These are phyloP conservation scores for Brassica rapa DNA, from an alignment of 345 rosid species.

Conservation along the genomic window DNA sequence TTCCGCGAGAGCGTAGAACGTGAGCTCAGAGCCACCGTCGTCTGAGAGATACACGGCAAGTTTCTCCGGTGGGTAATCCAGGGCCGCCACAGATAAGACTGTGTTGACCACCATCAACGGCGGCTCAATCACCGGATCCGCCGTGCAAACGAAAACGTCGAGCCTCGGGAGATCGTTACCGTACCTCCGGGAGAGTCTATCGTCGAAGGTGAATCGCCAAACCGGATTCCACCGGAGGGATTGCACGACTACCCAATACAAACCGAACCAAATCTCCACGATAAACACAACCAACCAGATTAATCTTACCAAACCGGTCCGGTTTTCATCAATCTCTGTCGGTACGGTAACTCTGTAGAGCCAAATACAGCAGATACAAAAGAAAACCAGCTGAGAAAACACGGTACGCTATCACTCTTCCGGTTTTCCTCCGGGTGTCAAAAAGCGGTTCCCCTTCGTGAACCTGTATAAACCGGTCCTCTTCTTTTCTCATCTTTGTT, in stretches of 20 bases:
- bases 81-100: conserved; percentile 59
- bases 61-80: conserved; percentile 62
- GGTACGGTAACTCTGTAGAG: conserved; percentile 40
- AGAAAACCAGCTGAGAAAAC: conserved; percentile 39
- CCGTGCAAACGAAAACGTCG: conserved; percentile 77
- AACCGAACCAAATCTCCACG: conserved; percentile 51
- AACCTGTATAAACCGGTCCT: conserved; percentile 17
- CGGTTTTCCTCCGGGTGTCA: conserved; percentile 26
- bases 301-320: conserved; percentile 29
- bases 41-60: conserved; percentile 67
- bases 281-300: conserved; percentile 49
- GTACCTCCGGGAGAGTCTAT: conserved; percentile 48
- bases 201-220: conserved; percentile 39
- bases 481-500: neutral
- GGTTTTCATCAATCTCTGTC: conserved; percentile 15
- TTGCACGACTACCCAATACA: conserved; percentile 55
- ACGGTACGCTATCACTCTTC: conserved; percentile 34
- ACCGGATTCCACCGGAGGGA: conserved; percentile 51
- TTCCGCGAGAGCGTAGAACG: conserved; percentile 62
- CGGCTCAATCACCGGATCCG: conserved; percentile 67
- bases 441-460: conserved; percentile 27
- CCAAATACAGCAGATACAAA: conserved; percentile 47
- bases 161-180: conserved; percentile 50
- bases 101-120: conserved; percentile 73
- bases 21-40: conserved; percentile 66